These are phyloP conservation scores for Komagataella pastoris DNA, from an alignment of 805 yeast species.

Conservation along the genomic window DNA sequence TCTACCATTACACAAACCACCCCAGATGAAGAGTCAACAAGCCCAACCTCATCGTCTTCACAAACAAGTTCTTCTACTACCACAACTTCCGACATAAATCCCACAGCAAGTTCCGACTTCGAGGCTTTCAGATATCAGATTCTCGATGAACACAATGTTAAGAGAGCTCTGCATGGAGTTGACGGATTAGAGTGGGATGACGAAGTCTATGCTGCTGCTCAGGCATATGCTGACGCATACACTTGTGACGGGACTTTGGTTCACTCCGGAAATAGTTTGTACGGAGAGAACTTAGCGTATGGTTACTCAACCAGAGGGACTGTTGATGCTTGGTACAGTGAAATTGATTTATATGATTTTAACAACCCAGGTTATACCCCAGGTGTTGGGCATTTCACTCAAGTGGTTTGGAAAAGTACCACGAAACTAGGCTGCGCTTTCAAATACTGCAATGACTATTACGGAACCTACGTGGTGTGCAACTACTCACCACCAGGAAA, in stretches of 20 bases:
- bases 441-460: conserved; percentile 33
- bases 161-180: conserved; percentile 43
- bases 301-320: conserved; percentile 43
- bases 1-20: not conserved
- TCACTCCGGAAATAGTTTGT: conserved; percentile 44
- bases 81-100: conserved; percentile 6
- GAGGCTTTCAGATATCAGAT: conserved; percentile 20
- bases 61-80: conserved; percentile 8
- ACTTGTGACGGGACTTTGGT: conserved; percentile 46
- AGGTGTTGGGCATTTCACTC: conserved; percentile 65
- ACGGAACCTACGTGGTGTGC: conserved; percentile 57
- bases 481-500: conserved; percentile 75
- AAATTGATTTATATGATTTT: conserved; percentile 43
- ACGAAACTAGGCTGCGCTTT: conserved; percentile 55
- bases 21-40: conserved; percentile 1
- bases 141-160: conserved; percentile 46
- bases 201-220: conserved; percentile 41
- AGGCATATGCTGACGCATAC: conserved; percentile 37
- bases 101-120: conserved; percentile 8
- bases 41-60: conserved; percentile 7
- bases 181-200: conserved; percentile 42
- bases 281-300: conserved; percentile 70
- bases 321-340: conserved; percentile 66
- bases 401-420: conserved; percentile 55
- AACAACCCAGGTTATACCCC: conserved; percentile 34